A percentile compares a stretch with the other conserved stretches of the same genome.
Evolutionary conservation across 2,329 filamentous ascomycete genomes (phyloP).

Genomic region (Venturiaceae sp.): DNA sequence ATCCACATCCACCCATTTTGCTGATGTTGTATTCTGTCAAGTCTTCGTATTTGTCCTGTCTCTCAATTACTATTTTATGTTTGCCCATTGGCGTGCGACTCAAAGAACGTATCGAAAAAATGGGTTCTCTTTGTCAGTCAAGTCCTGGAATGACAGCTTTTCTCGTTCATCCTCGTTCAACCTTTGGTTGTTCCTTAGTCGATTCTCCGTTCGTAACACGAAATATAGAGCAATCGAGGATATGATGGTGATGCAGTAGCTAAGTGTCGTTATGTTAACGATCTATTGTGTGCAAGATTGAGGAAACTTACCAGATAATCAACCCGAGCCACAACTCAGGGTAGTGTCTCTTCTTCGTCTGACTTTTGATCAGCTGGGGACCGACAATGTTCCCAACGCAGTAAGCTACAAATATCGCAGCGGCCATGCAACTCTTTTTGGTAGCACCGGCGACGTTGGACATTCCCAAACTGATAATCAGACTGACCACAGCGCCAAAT

Average conservation of each 20-base stretch:
- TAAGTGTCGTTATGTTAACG: slow-evolving; percentile 17
- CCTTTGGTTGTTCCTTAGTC: slow-evolving; percentile 35
- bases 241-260: slow-evolving; percentile 58
- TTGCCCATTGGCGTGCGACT: no score
- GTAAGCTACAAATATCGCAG: slow-evolving; percentile 65
- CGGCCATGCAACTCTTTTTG: slow-evolving; percentile 69
- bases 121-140: slow-evolving; percentile 60
- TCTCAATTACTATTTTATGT: no score
- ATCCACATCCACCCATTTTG: no score
- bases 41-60: no score
- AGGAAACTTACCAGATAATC: slow-evolving; percentile 44
- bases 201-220: slow-evolving; percentile 51
- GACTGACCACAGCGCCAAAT: slow-evolving; percentile 60
- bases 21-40: no score
- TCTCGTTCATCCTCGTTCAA: slow-evolving; percentile 53
- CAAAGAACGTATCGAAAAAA: slow-evolving; percentile 54
- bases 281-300: background rate
- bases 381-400: slow-evolving; percentile 70
- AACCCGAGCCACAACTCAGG: slow-evolving; percentile 61
- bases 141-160: slow-evolving; percentile 55
- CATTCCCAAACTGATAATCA: slow-evolving; percentile 47
- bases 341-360: slow-evolving; percentile 57
- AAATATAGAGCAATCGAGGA: slow-evolving; percentile 47
- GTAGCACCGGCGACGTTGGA: slow-evolving; percentile 67
- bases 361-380: slow-evolving; percentile 59